A percentile compares a stretch with the other conserved stretches of the same genome.
Conservation (phyloP, 1,284 basidiomycete species). For the Sanghuangporus weigelae region DNA sequence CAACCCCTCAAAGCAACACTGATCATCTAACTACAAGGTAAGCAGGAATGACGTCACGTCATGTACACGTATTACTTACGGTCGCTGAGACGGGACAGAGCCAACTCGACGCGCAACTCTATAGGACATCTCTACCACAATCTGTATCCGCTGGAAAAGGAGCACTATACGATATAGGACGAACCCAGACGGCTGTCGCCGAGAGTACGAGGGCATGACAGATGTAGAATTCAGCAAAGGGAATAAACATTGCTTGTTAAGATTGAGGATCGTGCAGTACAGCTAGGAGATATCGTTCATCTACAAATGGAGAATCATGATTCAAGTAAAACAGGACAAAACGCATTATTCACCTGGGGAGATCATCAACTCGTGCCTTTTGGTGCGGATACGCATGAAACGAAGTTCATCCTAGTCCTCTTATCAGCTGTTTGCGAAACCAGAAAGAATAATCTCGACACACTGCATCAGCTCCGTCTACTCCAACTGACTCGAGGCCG, state of each 20-base stretch:
- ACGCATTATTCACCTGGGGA: constrained; percentile 68
- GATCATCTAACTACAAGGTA: too few species aligned
- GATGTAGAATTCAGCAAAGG: not conserved
- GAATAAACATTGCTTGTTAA: constrained; percentile 19
- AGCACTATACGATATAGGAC: too few species aligned
- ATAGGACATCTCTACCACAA: too few species aligned
- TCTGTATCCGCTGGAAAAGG: too few species aligned
- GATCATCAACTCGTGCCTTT: constrained; percentile 89
- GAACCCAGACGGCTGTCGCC: too few species aligned
- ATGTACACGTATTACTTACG: too few species aligned
- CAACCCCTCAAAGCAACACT: too few species aligned
- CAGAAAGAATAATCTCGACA: constrained; percentile 23
- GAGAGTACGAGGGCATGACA: too few species aligned
- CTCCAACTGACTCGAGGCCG: constrained; percentile 69
- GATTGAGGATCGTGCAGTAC: constrained; percentile 74
- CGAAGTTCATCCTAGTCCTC: constrained; percentile 71
- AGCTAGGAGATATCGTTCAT: constrained; percentile 77
- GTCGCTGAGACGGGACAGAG: too few species aligned
- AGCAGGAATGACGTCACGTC: too few species aligned
- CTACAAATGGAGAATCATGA: constrained; percentile 34
- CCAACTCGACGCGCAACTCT: too few species aligned
- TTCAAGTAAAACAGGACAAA: not conserved
- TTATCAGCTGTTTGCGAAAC: not conserved
- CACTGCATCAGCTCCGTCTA: constrained; percentile 48
- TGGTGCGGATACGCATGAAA: constrained; percentile 88